Evolutionary conservation across 1,284 basidiomycete species (phyloP).

Genomic region (Microbotryomycetes sp.): DNA sequence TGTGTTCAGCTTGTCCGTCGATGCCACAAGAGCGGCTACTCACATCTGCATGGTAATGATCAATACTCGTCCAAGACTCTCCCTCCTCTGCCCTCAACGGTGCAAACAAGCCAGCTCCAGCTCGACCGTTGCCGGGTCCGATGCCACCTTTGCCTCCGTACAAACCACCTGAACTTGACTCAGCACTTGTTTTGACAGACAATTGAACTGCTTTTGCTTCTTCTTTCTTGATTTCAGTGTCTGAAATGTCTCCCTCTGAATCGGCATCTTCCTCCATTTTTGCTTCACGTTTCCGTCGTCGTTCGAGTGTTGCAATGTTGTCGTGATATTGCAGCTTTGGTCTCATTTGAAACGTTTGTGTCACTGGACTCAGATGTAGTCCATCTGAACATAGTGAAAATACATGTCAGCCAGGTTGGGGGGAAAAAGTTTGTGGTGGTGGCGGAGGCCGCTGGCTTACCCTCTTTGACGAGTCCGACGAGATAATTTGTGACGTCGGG

Average conservation of each 20-base stretch:
- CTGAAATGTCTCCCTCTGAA: conserved; percentile 31
- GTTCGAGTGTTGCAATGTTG: conserved; percentile 32
- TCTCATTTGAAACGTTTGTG: conserved; percentile 39
- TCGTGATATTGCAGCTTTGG: conserved; percentile 39
- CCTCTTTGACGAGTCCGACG: conserved; percentile 36
- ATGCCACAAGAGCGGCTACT: conserved; percentile 4
- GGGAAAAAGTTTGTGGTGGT: not conserved
- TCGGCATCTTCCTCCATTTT: conserved; percentile 32
- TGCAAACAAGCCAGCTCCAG: conserved; percentile 37
- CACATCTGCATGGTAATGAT: conserved; percentile 36
- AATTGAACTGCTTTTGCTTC: conserved; percentile 37
- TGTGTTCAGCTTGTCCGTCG: too few species aligned
- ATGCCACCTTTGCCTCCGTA: conserved; percentile 14
- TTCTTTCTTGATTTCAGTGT: conserved; percentile 36
- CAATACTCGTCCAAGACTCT: conserved; percentile 34
- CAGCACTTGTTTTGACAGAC: conserved; percentile 25
- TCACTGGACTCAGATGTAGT: conserved; percentile 38
- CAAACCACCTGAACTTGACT: conserved; percentile 7
- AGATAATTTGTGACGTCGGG: conserved; percentile 40
- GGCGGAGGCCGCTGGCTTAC: conserved; percentile 12
- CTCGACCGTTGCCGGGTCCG: conserved; percentile 31
- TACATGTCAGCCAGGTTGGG: not conserved
- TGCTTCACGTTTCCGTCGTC: conserved; percentile 30
- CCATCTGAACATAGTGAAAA: conserved; percentile 25
- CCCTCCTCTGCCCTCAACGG: conserved; percentile 37